These are phyloP conservation scores for Chloroidium sp. DNA, from an alignment of 163 green algal species.

Conservation along the genomic window DNA sequence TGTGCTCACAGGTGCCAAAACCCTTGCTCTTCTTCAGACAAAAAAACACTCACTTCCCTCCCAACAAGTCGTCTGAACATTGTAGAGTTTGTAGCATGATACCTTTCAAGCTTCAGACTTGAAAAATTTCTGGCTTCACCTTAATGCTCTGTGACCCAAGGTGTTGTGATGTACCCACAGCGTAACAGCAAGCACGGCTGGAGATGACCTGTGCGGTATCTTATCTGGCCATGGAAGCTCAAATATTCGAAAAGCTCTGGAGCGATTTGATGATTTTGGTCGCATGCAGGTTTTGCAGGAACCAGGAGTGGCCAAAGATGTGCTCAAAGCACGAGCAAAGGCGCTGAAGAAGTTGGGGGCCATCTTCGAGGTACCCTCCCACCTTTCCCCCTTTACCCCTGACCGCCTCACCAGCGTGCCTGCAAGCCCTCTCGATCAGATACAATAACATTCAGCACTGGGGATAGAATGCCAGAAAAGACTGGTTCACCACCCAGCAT, in stretches of 20 bases:
- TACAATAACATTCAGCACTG: background rate
- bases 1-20: constrained; percentile 4
- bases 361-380: constrained; percentile 16
- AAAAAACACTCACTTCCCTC: background rate
- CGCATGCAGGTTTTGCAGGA: constrained; percentile 12
- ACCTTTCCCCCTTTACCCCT: background rate
- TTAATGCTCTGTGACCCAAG: background rate
- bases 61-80: background rate
- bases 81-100: background rate
- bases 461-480: too few relatives aligned
- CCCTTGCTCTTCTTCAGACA: background rate
- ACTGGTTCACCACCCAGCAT: too few relatives aligned
- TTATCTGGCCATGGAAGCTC: too few relatives aligned
- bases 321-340: constrained; percentile 17
- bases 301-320: constrained; percentile 1
- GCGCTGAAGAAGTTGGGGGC: constrained; percentile 32
- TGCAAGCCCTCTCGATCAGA: background rate
- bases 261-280: too few relatives aligned
- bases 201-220: background rate
- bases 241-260: too few relatives aligned
- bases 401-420: background rate
- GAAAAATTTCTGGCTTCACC: background rate
- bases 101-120: background rate
- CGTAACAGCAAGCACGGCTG: constrained; percentile 3
- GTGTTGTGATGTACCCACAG: background rate